A percentile compares a stretch with the other conserved stretches of the same genome.
phyloP scores from a whole-genome alignment of 495 filamentous ascomycete genomes.

The Trichoderma parareesei region DNA sequence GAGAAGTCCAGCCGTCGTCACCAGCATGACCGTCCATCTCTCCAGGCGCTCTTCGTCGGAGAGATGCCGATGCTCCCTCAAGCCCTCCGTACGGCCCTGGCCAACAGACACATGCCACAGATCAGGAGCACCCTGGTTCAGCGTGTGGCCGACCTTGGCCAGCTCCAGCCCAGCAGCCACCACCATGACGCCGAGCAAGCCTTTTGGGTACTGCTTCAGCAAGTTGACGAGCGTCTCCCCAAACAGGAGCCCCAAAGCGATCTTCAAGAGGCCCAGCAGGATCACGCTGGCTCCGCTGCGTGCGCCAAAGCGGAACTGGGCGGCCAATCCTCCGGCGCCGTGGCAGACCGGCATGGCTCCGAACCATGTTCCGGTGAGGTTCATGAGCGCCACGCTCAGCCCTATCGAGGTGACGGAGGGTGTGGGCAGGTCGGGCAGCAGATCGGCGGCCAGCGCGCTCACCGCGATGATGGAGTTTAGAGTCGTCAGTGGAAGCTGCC shows the following conservation, averaged over 20 bases:
- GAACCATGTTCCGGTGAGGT: conserved; percentile 79
- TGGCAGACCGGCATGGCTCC: conserved; percentile 95
- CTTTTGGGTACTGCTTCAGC: conserved; percentile 60
- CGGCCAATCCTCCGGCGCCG: conserved; percentile 83
- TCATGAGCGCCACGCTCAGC: conserved; percentile 73
- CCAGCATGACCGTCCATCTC: conserved; percentile 79
- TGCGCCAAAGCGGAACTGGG: conserved; percentile 83
- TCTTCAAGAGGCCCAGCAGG: conserved; percentile 67
- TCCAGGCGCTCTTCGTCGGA: conserved; percentile 56
- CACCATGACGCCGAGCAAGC: conserved; percentile 78
- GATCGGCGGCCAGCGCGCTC: conserved; percentile 60
- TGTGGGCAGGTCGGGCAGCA: conserved; percentile 57
- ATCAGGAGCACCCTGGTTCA: conserved; percentile 67
- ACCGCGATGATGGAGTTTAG: conserved; percentile 89
- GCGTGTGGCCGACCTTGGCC: conserved; percentile 68
- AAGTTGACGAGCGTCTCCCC: conserved; percentile 60
- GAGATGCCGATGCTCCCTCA: conserved; percentile 19
- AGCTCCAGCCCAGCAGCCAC: conserved; percentile 82
- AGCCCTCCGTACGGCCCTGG: conserved; percentile 3
- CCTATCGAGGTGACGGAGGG: conserved; percentile 68
- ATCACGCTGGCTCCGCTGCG: conserved; percentile 78
- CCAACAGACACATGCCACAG: conserved; percentile 29
- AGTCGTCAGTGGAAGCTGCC: conserved; percentile 81
- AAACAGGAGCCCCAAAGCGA: conserved; percentile 65
- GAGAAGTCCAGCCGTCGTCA: conserved; percentile 69